Percentiles rank a stretch among this genome's conserved stretches.
Evolutionary conservation across 2,329 filamentous ascomycete species (phyloP).

Genomic region (Colletotrichum nymphaeae): DNA sequence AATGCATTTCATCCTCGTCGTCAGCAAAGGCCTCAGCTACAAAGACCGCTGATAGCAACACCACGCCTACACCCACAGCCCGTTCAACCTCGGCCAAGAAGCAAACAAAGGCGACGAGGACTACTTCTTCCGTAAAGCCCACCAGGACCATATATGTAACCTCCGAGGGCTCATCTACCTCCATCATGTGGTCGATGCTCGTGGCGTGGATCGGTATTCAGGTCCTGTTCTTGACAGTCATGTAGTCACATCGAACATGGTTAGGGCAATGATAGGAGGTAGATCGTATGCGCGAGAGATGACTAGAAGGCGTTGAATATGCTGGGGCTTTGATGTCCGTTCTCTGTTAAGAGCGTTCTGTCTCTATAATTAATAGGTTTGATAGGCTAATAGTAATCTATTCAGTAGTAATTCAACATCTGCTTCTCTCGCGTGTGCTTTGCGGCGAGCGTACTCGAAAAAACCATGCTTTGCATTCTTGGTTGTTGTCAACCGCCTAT

Average conservation of each 20-base stretch:
- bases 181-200: background rate
- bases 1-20: background rate
- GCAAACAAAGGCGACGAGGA: background rate
- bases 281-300: background rate
- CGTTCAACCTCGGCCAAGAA: background rate
- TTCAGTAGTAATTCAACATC: too few relatives aligned
- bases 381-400: background rate
- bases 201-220: background rate
- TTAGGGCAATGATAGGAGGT: background rate
- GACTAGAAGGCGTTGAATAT: background rate
- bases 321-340: background rate
- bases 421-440: too few relatives aligned
- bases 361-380: background rate
- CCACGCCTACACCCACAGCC: background rate
- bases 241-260: background rate
- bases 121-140: background rate
- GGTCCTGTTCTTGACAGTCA: background rate
- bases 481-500: conserved; percentile 14
- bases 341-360: too few relatives aligned
- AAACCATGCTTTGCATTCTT: conserved; percentile 8
- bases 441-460: background rate
- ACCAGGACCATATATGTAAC: background rate
- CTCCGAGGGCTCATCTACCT: background rate
- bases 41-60: background rate
- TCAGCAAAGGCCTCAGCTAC: background rate